These are phyloP conservation scores for Echeveria elegans DNA, from an alignment of 164 flowering plant species.

Conservation along the genomic window DNA sequence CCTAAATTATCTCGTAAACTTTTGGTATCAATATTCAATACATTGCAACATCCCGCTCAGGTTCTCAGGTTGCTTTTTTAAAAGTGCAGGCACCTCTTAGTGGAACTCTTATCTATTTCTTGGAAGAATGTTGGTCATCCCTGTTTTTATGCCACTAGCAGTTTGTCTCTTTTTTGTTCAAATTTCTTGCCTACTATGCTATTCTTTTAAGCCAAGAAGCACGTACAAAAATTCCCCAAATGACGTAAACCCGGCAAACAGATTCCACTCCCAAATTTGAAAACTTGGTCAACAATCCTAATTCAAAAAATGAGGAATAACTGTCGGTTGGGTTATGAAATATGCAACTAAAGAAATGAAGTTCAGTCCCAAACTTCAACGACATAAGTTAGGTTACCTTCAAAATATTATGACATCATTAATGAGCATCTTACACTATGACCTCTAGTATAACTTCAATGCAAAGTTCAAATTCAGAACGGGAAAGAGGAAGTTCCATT, in stretches of 20 bases:
- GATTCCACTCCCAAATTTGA: neutral
- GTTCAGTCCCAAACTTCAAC: neutral
- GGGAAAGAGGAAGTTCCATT: neutral
- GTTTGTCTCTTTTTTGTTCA: neutral
- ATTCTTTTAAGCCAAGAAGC: neutral
- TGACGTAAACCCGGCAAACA: neutral
- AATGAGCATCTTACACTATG: neutral
- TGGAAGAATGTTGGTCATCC: neutral
- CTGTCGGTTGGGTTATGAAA: neutral
- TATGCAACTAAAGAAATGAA: neutral
- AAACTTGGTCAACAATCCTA: neutral
- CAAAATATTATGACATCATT: neutral
- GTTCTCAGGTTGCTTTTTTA: neutral
- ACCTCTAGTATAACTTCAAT: neutral
- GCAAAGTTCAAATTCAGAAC: neutral
- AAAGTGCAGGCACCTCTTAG: neutral
- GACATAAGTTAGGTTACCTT: neutral
- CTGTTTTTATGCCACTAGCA: neutral
- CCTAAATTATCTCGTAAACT: neutral
- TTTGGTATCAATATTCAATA: neutral
- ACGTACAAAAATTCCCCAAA: neutral
- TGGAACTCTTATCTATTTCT: neutral
- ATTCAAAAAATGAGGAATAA: neutral
- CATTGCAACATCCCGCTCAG: neutral
- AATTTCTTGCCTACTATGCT: neutral